Evolutionary conservation across 257 asterid genomes (phyloP).

Genomic region (Ilex aquifolium): DNA sequence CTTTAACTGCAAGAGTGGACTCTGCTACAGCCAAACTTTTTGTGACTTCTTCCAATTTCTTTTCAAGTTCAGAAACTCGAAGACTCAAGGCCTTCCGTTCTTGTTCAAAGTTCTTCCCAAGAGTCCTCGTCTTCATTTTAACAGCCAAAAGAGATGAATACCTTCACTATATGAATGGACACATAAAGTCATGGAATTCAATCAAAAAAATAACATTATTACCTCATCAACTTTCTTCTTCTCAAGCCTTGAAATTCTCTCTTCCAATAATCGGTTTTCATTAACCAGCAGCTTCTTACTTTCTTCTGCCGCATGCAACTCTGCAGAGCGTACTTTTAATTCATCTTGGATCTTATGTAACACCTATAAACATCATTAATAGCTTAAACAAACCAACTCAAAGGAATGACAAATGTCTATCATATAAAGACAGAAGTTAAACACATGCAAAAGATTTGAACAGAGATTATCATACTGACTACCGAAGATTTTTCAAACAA

Average conservation of each 20-base stretch:
- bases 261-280: slow-evolving; percentile 68
- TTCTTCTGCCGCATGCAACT: slow-evolving; percentile 71
- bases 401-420: neutral
- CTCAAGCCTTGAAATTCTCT: slow-evolving; percentile 57
- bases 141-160: slow-evolving; percentile 9
- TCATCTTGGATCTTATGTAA: slow-evolving; percentile 76
- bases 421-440: too few species aligned
- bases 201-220: slow-evolving; percentile 2
- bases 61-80: slow-evolving; percentile 69
- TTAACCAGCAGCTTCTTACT: slow-evolving; percentile 56
- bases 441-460: too few species aligned
- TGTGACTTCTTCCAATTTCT: slow-evolving; percentile 57
- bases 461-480: too few species aligned
- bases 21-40: slow-evolving; percentile 41
- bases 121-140: slow-evolving; percentile 42
- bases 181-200: slow-evolving; percentile 9
- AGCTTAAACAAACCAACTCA: neutral
- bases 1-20: slow-evolving; percentile 56
- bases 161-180: slow-evolving; percentile 10
- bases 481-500: neutral
- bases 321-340: slow-evolving; percentile 55
- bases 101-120: slow-evolving; percentile 57
- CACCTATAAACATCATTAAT: slow-evolving; percentile 34
- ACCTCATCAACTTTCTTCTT: slow-evolving; percentile 65
- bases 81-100: slow-evolving; percentile 56